phyloP scores from a whole-genome alignment of 306 rosid genomes.

The Cicer pinnatifidum region DNA sequence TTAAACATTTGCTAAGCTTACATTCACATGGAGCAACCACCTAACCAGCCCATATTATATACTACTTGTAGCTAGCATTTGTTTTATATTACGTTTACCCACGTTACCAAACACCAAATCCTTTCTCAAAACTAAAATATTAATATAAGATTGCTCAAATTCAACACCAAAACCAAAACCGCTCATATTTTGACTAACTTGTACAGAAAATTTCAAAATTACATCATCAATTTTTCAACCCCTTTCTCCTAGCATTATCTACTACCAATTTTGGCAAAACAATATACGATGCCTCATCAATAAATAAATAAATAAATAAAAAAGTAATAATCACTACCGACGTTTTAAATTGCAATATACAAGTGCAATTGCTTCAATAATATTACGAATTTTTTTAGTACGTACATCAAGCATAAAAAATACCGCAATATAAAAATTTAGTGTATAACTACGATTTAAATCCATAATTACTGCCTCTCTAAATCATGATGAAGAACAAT shows the following conservation, averaged over 20 bases:
- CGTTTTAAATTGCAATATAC: no score
- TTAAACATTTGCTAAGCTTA: constrained; percentile 36
- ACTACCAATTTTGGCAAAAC: neutral
- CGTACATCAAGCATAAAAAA: no score
- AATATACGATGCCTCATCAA: constrained; percentile 9
- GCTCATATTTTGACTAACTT: constrained; percentile 28
- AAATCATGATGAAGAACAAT: constrained; percentile 49
- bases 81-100: constrained; percentile 17
- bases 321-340: neutral
- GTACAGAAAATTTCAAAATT: constrained; percentile 8
- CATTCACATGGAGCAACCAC: constrained; percentile 48
- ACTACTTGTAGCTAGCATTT: neutral
- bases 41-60: constrained; percentile 45
- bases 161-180: constrained; percentile 42
- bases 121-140: constrained; percentile 3
- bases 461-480: constrained; percentile 53
- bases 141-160: constrained; percentile 3
- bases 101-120: constrained; percentile 47
- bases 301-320: no score
- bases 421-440: no score
- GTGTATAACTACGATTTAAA: no score
- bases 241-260: neutral
- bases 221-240: neutral
- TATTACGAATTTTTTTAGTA: no score
- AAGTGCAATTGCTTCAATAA: no score